These are phyloP conservation scores for Hirsutella minnesotensis DNA, from an alignment of 2,329 filamentous ascomycete genomes.

Conservation along the genomic window DNA sequence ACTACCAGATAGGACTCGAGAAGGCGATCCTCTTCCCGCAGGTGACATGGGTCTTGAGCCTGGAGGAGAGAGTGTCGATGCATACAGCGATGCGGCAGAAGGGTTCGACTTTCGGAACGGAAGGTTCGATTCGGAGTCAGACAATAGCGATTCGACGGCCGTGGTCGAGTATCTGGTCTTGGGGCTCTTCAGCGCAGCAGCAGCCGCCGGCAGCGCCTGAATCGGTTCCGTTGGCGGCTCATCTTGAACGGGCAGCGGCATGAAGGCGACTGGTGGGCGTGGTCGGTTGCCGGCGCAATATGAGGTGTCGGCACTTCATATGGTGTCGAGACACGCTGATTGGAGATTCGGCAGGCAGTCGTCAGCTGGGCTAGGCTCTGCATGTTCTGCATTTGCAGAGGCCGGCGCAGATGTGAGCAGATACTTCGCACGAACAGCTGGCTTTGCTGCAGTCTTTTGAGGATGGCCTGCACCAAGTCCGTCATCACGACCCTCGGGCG, in stretches of 20 bases:
- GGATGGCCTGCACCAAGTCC: no score
- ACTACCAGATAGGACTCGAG: slow-evolving; percentile 44
- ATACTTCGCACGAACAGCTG: background rate
- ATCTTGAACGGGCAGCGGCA: slow-evolving; percentile 58
- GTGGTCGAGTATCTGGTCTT: slow-evolving; percentile 50
- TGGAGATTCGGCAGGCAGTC: background rate
- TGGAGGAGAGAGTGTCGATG: slow-evolving; percentile 55
- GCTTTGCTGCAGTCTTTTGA: background rate
- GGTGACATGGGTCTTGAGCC: slow-evolving; percentile 59
- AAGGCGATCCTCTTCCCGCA: slow-evolving; percentile 45
- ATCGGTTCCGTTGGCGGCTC: slow-evolving; percentile 53
- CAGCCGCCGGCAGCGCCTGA: slow-evolving; percentile 56
- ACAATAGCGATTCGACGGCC: slow-evolving; percentile 32
- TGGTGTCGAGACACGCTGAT: background rate
- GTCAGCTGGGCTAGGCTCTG: background rate
- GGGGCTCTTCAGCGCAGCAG: slow-evolving; percentile 44
- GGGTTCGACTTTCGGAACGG: slow-evolving; percentile 43
- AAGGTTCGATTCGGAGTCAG: slow-evolving; percentile 40
- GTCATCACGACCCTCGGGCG: no score
- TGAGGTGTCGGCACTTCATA: slow-evolving; percentile 8
- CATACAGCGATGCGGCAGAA: slow-evolving; percentile 49
- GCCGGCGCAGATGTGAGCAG: background rate
- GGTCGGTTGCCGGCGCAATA: slow-evolving; percentile 1
- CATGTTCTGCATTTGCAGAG: slow-evolving; percentile 2
- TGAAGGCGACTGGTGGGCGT: slow-evolving; percentile 31